Percentiles rank a stretch among this genome's conserved stretches.
Conservation (phyloP, 1,139 yeast genomes). For the Zygoascus meyerae region DNA sequence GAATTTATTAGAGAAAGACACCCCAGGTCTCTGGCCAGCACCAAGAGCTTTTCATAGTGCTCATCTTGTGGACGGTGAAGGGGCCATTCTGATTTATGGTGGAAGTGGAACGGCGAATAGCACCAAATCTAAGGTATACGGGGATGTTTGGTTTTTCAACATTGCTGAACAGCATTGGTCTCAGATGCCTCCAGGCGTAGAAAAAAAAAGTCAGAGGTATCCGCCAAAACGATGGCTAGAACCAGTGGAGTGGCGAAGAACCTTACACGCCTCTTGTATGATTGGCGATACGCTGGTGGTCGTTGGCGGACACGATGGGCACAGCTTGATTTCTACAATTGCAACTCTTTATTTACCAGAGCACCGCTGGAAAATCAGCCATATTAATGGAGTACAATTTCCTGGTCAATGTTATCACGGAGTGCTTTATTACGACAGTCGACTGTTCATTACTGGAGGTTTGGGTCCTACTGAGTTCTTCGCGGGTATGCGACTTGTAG, state of each 20-base stretch:
- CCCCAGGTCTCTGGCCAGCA: slow-evolving; percentile 21
- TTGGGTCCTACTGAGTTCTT: slow-evolving; percentile 18
- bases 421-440: slow-evolving; percentile 20
- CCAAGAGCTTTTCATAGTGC: slow-evolving; percentile 23
- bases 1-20: slow-evolving; percentile 20
- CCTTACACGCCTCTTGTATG: slow-evolving; percentile 20
- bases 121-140: slow-evolving; percentile 16
- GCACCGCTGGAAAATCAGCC: slow-evolving; percentile 19
- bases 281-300: slow-evolving; percentile 19
- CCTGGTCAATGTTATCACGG: slow-evolving; percentile 23
- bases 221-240: background rate
- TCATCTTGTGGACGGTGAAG: slow-evolving; percentile 15
- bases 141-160: slow-evolving; percentile 22
- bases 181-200: slow-evolving; percentile 7
- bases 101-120: slow-evolving; percentile 12
- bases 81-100: slow-evolving; percentile 21
- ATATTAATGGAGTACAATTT: slow-evolving; percentile 19
- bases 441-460: slow-evolving; percentile 23
- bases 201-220: background rate
- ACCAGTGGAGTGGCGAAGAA: slow-evolving; percentile 14
- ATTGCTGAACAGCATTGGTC: slow-evolving; percentile 19
- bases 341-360: slow-evolving; percentile 18
- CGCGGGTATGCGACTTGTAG: slow-evolving; percentile 22
- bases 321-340: slow-evolving; percentile 16
- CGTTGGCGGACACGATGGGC: slow-evolving; percentile 25